Base-by-base conservation (phyloP, 768 basidiomycete genomes). In the Erythrobasidium yunnanense region DNA sequence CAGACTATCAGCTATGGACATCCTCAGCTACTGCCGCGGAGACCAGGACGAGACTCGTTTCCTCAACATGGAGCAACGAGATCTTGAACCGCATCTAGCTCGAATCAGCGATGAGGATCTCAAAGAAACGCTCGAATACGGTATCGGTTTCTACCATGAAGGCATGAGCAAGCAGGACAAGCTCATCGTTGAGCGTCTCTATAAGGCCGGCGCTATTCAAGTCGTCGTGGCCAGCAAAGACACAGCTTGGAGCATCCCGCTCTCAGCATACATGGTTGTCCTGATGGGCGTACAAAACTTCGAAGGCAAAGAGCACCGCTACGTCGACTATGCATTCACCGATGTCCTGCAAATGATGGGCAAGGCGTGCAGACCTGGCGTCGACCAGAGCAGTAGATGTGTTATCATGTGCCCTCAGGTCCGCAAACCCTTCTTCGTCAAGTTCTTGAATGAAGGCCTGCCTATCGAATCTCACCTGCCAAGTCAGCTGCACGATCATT, bases 311-410 rank as follows among this genome's bases (percentile, higher is more conserved):
- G 95, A 99, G 72, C 95, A 97, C 74, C 87, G 95, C 49, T 99
- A 99, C 71, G 81, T 92, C 70, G 95, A 97, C 76, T 96, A 97
- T 74, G 91, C 93, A 2, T 90, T 99, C 66, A 93, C 93, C 82
- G 93, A 97, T 71, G 88, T 99, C 4, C 82, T 97, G 1, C 95
- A 97, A 74, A 97, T 99, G 93, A 93, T 97, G 85, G 95, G 93
- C 46, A 83, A 85, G n/a, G 95, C 95, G 0, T 96, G 92, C 75
- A 85, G 92, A 17, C 93, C 95, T 5, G 76, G 78, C 42, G 84
- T 90, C 71, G 95, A 97, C 71, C 85, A 87, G 1, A 85, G 86
- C 66, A 91, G 89, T 71, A 87, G 90, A 15, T 97, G 93, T 72
- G 87, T 99, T 1, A 79, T 96, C 35, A 96, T 99, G 91, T 90